Conservation (phyloP, 768 basidiomycete species). For the Hericium coralloides region DNA sequence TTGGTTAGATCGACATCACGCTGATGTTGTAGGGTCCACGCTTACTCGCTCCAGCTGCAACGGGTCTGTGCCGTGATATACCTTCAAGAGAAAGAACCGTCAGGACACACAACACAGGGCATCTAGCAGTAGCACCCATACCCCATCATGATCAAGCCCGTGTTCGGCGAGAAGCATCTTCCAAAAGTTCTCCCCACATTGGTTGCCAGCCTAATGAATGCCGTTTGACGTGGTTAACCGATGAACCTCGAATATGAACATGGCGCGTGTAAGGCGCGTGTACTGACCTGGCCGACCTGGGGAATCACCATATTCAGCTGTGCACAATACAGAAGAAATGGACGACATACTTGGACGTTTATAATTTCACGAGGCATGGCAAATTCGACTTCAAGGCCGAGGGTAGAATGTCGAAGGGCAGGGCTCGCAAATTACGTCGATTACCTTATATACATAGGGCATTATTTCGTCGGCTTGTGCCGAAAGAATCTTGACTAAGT, state of each 20-base stretch:
- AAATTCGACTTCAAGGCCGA: neutral
- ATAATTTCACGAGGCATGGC: constrained; percentile 73
- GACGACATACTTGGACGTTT: constrained; percentile 56
- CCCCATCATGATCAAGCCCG: constrained; percentile 66
- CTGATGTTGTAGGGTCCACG: constrained; percentile 1
- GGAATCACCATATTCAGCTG: neutral
- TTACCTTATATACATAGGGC: neutral
- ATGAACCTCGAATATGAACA: neutral
- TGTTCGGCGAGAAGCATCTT: constrained; percentile 80
- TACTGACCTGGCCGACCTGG: constrained; percentile 67
- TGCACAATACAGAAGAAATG: neutral
- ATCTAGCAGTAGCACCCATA: constrained; percentile 23
- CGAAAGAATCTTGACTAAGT: too few relatives aligned
- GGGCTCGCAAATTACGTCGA: neutral
- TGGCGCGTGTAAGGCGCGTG: constrained; percentile 6
- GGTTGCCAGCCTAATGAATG: constrained; percentile 52
- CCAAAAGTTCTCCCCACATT: constrained; percentile 87
- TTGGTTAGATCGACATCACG: neutral
- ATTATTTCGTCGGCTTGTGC: too few relatives aligned
- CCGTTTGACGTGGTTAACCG: constrained; percentile 3
- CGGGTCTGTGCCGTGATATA: constrained; percentile 65
- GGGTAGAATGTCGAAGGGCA: neutral
- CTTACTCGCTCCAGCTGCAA: constrained; percentile 66
- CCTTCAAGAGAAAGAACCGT: neutral
- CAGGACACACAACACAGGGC: neutral